Conservation (phyloP, 2,329 filamentous ascomycete species). For the Gliomastix tumulicola region DNA sequence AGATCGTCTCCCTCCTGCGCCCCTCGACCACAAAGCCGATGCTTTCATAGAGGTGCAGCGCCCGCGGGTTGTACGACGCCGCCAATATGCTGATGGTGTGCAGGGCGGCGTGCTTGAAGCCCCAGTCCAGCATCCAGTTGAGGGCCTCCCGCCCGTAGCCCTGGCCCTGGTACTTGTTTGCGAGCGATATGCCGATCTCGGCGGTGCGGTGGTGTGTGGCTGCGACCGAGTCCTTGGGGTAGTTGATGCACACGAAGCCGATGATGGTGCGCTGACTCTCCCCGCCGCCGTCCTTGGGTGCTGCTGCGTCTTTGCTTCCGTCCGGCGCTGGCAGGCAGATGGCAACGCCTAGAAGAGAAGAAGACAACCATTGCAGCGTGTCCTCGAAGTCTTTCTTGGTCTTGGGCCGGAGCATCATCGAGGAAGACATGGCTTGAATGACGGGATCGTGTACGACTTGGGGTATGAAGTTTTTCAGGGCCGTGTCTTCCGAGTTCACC, state of each 20-base stretch:
- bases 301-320: neutral
- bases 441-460: neutral
- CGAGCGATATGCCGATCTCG: conserved; percentile 26
- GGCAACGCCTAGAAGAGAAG: conserved; percentile 10
- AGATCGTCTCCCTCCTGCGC: conserved; percentile 17
- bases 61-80: conserved; percentile 33
- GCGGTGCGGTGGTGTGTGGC: conserved; percentile 11
- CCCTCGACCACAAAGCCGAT: conserved; percentile 37
- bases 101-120: conserved; percentile 32
- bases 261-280: conserved; percentile 10
- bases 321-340: conserved; percentile 10
- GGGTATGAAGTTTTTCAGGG: neutral
- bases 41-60: conserved; percentile 30
- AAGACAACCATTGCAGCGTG: neutral
- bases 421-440: neutral
- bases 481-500: neutral
- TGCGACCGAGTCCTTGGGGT: conserved; percentile 6
- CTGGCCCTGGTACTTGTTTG: conserved; percentile 21
- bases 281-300: neutral
- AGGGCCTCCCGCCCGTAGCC: conserved; percentile 40
- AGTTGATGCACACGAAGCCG: conserved; percentile 11
- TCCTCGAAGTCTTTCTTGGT: neutral
- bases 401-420: neutral
- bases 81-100: conserved; percentile 32
- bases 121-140: conserved; percentile 37